These are phyloP conservation scores for Lentinula boryana DNA, from an alignment of 768 basidiomycete species.

Conservation along the genomic window DNA sequence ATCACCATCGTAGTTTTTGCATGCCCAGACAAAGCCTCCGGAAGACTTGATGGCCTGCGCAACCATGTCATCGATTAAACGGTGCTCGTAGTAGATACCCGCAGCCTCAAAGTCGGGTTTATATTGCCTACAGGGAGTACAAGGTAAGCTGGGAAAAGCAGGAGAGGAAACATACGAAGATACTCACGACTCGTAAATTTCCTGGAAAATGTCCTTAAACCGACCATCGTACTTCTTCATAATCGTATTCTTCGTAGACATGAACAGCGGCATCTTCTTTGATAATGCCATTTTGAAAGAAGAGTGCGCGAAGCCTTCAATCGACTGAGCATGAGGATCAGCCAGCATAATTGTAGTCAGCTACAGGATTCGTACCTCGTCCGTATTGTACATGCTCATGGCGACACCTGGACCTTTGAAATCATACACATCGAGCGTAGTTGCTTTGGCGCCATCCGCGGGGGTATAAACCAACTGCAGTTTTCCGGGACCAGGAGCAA, in stretches of 20 bases:
- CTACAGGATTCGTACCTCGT: slow-evolving; percentile 49
- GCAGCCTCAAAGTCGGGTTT: slow-evolving; percentile 60
- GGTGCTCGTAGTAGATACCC: slow-evolving; percentile 91
- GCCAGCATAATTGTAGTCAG: neutral
- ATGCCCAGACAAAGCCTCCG: slow-evolving; percentile 83
- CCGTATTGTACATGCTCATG: slow-evolving; percentile 98
- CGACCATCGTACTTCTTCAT: slow-evolving; percentile 97
- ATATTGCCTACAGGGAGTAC: slow-evolving; percentile 47
- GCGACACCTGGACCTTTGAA: slow-evolving; percentile 92
- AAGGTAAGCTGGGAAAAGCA: neutral
- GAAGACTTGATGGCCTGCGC: slow-evolving; percentile 96
- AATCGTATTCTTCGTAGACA: slow-evolving; percentile 98
- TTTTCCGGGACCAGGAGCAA: slow-evolving; percentile 90
- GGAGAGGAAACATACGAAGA: neutral
- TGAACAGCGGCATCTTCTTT: slow-evolving; percentile 83
- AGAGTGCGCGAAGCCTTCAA: slow-evolving; percentile 92
- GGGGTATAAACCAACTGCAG: slow-evolving; percentile 91
- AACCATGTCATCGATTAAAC: slow-evolving; percentile 97
- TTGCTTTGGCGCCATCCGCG: slow-evolving; percentile 60
- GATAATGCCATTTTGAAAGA: slow-evolving; percentile 94
- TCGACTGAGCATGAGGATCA: slow-evolving; percentile 47
- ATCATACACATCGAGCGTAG: slow-evolving; percentile 80
- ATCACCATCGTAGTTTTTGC: slow-evolving; percentile 81
- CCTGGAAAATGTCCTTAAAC: slow-evolving; percentile 99
- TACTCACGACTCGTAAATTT: slow-evolving; percentile 71